Evolutionary conservation across 345 rosid species (phyloP).

Genomic region (Salix viminalis): DNA sequence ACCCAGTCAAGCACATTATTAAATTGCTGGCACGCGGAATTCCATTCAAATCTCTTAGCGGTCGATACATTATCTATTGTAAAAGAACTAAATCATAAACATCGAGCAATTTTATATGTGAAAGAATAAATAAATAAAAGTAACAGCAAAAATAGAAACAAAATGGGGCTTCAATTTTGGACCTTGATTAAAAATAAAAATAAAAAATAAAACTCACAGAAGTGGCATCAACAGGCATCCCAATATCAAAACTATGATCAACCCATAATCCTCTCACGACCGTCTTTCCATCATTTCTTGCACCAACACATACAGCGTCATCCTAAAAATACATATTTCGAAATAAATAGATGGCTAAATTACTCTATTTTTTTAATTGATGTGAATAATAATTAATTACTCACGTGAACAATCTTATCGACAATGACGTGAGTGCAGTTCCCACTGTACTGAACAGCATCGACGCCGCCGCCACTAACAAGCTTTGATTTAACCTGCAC

Average conservation of each 20-base stretch:
- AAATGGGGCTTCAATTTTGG: neutral
- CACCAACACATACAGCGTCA: slow-evolving; percentile 68
- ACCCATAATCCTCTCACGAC: slow-evolving; percentile 82
- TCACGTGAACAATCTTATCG: slow-evolving; percentile 58
- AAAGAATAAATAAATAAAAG: neutral
- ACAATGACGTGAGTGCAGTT: slow-evolving; percentile 70
- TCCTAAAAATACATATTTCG: slow-evolving; percentile 40
- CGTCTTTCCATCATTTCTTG: slow-evolving; percentile 66
- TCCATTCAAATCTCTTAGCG: slow-evolving; percentile 73
- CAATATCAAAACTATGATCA: slow-evolving; percentile 68
- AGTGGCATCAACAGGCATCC: slow-evolving; percentile 58
- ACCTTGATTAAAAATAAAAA: neutral
- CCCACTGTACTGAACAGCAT: slow-evolving; percentile 39
- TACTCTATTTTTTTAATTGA: too few relatives aligned
- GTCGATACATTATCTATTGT: slow-evolving; percentile 73
- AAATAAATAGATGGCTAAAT: neutral
- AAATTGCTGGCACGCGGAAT: slow-evolving; percentile 64
- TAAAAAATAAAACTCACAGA: slow-evolving; percentile 47
- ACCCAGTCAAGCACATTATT: slow-evolving; percentile 80
- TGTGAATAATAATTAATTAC: slow-evolving; percentile 6
- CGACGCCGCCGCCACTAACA: slow-evolving; percentile 63
- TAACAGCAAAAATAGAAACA: neutral
- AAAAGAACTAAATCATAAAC: neutral
- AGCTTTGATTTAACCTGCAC: slow-evolving; percentile 70
- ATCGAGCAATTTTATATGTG: neutral